phyloP scores from a whole-genome alignment of 73 alveolate species.

The Tetrahymena malaccensis region DNA sequence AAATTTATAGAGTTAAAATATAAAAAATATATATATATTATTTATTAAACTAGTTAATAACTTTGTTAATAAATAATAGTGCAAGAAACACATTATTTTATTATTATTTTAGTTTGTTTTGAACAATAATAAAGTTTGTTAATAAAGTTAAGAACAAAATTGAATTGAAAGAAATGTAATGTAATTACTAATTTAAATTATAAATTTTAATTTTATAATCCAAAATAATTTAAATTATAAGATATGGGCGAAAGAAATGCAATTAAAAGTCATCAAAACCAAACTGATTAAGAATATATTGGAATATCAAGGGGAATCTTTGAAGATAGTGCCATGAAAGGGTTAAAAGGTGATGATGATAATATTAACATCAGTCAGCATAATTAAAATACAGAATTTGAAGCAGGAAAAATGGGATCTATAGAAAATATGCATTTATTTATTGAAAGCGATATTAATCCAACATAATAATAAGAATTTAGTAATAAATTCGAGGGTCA shows the following conservation, averaged over 20 bases:
- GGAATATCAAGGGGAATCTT: neutral
- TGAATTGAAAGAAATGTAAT: too few relatives aligned
- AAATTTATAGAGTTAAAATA: too few relatives aligned
- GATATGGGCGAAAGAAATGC: neutral
- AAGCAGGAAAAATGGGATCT: neutral
- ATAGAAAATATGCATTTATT: neutral
- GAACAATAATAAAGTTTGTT: too few relatives aligned
- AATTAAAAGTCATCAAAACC: neutral
- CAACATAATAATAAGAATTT: neutral
- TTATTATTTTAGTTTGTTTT: too few relatives aligned
- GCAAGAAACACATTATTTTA: too few relatives aligned
- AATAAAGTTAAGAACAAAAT: too few relatives aligned
- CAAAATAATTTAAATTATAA: too few relatives aligned
- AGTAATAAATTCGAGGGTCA: neutral
- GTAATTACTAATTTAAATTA: too few relatives aligned
- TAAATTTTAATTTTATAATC: too few relatives aligned
- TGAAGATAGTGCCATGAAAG: neutral
- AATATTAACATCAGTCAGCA: neutral
- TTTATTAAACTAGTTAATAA: too few relatives aligned
- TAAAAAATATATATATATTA: too few relatives aligned
- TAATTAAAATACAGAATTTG: neutral
- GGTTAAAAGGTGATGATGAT: neutral
- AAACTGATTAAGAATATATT: neutral
- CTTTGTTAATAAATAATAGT: too few relatives aligned
- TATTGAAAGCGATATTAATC: neutral